Base-by-base conservation (phyloP, 495 filamentous ascomycete genomes). In the Lasiosphaeria miniovina region DNA sequence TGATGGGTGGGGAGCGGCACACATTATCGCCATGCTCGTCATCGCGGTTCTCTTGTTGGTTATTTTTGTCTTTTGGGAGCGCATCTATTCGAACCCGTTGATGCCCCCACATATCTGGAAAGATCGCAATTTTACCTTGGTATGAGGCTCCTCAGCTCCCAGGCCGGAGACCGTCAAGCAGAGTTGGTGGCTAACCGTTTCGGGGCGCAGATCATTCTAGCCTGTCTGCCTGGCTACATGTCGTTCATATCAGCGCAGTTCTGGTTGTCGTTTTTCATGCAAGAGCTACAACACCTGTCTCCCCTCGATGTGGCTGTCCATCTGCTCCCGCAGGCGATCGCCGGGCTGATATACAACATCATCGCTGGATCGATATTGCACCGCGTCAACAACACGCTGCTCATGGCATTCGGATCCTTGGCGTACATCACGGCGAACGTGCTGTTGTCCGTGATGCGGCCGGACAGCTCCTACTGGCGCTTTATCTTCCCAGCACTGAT, bases 41-140 rank as follows among this genome's bases (percentile, higher is more conserved):
- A 70, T 89, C 15, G 85, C 86, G 4, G 61, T 87, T 14, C 52
- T 77, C 10, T 58, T 89, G 2, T 77, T 89, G 4, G 71, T 69
- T 1, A 54, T 69, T 2, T 90, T 90, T 61, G 67, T 84, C 7
- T 71, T 79, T 49, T 90, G 88, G 87, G 82, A 90, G 68, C 75
- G 67, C 11, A 70, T 73, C 8, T 75, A 71, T 36, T 67, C 76
- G 5, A 65, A 73, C 15, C 84, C 82, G 8, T 56, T 84, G 56
- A 82, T 86, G 79, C 82, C 82, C 55, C 71, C 81, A 0, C 74
- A 74, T 51, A 80, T 85, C 46, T 85, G 80, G 78, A 74, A 73
- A 34, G 79, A 84, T 49, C 58, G 73, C 24, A 77, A 77, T 52
- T 83, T 86, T 54, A 79, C 77, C 17, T 75, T 83, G 31, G 81